Base-by-base conservation (phyloP, 495 filamentous ascomycete species). In the Hapsidospora chrysogenum region DNA sequence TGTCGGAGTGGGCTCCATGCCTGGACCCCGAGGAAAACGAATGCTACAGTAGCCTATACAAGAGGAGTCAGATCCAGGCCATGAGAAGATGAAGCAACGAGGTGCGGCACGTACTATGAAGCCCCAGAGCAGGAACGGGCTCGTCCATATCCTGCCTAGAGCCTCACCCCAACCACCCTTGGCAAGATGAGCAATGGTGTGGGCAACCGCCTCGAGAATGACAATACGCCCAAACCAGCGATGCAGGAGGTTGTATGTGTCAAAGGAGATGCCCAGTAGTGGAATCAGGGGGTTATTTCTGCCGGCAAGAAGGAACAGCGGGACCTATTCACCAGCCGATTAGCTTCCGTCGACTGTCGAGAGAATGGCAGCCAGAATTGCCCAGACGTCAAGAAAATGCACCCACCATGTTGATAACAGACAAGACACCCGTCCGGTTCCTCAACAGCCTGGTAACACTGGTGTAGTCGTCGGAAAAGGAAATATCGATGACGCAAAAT, bases 191-290 rank as follows among this genome's bases (percentile, higher is more conserved):
- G 72, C 68, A 33, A 72, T 47, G 1, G 66, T 63, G 53, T 85
- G 80, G 22, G 68, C 64, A 26, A 84, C 35, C 28, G 63, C 54
- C 45, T 86, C 73, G 2, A 76, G 42, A 4, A 74, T 61, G 20
- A 85, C 76, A 30, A 86, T 78, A 25, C 80, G 70, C 36, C 75
- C 80, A 16, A 82, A 58, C 79, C 78, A 87, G 33, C 81, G 70
- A 51, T 87, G 81, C 30, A 85, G 63, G 30, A 86, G 57, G 50
- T 85, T 87, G 66, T 76, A 87, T 6, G 72, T 76, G 45, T 83
- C 78, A 46, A 75, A 85, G 3, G 77, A 75, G 20, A 84, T 62
- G 41, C 68, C 68, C 10, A 81, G 60, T 41, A 76, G 52, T 14
- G 58, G 52, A 44, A 70, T 66, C 19, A 84, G 72, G 0, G 74